A percentile compares a stretch with the other conserved stretches of the same genome.
Evolutionary conservation across 495 filamentous ascomycete genomes (phyloP).

Genomic region (Penicillium riverlandense): DNA sequence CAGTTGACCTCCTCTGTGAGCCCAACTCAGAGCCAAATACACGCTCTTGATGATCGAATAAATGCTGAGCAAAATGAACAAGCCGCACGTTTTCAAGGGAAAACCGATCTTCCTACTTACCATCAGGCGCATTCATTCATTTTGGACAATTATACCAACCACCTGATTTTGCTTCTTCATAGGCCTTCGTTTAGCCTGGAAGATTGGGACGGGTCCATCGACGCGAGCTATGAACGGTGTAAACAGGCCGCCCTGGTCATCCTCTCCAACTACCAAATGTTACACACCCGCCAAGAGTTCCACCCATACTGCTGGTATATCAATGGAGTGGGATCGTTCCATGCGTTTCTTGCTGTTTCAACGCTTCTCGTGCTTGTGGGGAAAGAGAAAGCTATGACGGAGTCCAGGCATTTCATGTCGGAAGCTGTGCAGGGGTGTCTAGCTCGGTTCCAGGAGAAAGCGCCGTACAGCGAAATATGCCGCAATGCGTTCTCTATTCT

Average conservation of each 20-base stretch:
- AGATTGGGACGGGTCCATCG: background rate
- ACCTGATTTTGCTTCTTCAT: conserved; percentile 1
- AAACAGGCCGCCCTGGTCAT: conserved; percentile 1
- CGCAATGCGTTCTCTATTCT: background rate
- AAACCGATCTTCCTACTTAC: conserved; percentile 1
- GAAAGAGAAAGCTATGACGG: background rate
- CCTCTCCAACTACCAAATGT: conserved; percentile 1
- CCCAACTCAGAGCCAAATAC: background rate
- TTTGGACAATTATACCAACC: conserved; percentile 6
- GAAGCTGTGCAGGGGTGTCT: background rate
- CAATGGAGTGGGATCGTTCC: conserved; percentile 1
- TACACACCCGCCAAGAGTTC: background rate
- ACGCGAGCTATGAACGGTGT: background rate
- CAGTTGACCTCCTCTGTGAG: no score
- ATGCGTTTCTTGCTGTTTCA: conserved; percentile 2
- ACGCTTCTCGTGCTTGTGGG: background rate
- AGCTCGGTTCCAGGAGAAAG: background rate
- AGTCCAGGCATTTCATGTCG: background rate
- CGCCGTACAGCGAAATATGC: conserved; percentile 2
- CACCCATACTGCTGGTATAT: conserved; percentile 3
- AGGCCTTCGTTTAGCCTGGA: background rate
- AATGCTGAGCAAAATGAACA: background rate
- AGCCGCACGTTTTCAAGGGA: background rate
- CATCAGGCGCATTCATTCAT: conserved; percentile 6
- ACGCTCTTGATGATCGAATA: background rate